Conservation (phyloP, 176 grass and related monocot genomes). For the Carex littledalei region DNA sequence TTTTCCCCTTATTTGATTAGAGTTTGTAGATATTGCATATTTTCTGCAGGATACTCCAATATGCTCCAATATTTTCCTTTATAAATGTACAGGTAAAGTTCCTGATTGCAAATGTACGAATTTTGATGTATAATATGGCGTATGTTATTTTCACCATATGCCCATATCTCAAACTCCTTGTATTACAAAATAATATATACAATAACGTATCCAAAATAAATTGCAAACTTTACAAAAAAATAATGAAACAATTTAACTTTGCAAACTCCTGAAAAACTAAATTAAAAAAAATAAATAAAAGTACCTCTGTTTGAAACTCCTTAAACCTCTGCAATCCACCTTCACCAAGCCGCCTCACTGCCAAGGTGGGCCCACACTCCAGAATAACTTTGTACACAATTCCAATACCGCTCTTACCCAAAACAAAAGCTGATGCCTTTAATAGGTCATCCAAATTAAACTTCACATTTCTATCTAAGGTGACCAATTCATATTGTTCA, state of each 20-base stretch:
- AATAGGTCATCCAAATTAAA: conserved; percentile 78
- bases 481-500: conserved; percentile 55
- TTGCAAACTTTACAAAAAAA: not conserved
- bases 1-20: not conserved
- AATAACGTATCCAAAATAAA: not conserved
- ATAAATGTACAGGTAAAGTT: not conserved
- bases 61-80: too few species aligned
- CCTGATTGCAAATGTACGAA: not conserved
- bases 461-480: conserved; percentile 53
- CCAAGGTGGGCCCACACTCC: conserved; percentile 50
- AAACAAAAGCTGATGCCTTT: conserved; percentile 76
- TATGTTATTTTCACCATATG: not conserved
- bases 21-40: not conserved
- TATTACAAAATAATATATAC: not conserved
- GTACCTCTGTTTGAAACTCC: conserved; percentile 69
- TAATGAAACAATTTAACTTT: not conserved
- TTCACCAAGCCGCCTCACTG: conserved; percentile 75
- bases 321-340: conserved; percentile 86
- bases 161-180: not conserved
- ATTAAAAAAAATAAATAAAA: not conserved
- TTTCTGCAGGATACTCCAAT: not conserved
- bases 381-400: conserved; percentile 91
- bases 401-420: conserved; percentile 86
- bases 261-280: not conserved
- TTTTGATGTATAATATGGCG: not conserved